phyloP scores from a whole-genome alignment of 768 basidiomycete genomes.

The Boletus rubescentipes region DNA sequence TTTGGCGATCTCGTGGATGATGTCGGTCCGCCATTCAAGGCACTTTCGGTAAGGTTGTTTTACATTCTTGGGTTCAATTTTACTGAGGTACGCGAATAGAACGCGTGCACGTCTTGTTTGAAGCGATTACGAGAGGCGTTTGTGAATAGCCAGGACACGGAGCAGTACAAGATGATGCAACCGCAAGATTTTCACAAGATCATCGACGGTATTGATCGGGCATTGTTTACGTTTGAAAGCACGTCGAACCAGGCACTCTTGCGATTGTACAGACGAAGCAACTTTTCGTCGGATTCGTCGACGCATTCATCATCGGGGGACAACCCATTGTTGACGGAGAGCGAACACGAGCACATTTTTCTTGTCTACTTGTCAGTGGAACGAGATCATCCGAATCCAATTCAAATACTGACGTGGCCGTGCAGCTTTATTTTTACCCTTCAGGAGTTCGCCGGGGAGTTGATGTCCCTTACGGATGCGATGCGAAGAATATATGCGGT shows the following conservation, averaged over 20 bases:
- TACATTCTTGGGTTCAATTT: neutral
- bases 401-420: constrained; percentile 9
- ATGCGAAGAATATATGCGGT: constrained; percentile 76
- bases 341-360: constrained; percentile 82
- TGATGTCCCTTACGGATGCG: constrained; percentile 78
- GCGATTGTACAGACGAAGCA: constrained; percentile 63
- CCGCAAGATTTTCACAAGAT: constrained; percentile 65
- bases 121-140: constrained; percentile 67
- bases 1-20: constrained; percentile 82
- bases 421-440: constrained; percentile 91
- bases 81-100: constrained; percentile 37
- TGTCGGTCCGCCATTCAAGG: constrained; percentile 72
- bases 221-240: constrained; percentile 72
- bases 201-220: constrained; percentile 63
- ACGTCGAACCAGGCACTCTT: constrained; percentile 84
- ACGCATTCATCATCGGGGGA: constrained; percentile 26
- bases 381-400: neutral
- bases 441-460: constrained; percentile 89
- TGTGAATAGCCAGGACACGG: constrained; percentile 38
- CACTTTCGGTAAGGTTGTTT: constrained; percentile 56
- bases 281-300: constrained; percentile 29
- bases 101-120: constrained; percentile 58
- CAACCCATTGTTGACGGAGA: constrained; percentile 38
- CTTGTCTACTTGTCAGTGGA: constrained; percentile 85
- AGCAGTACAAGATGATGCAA: constrained; percentile 37